These are phyloP conservation scores for Udeniomyces megalosporus DNA, from an alignment of 768 basidiomycete species.

Conservation along the genomic window DNA sequence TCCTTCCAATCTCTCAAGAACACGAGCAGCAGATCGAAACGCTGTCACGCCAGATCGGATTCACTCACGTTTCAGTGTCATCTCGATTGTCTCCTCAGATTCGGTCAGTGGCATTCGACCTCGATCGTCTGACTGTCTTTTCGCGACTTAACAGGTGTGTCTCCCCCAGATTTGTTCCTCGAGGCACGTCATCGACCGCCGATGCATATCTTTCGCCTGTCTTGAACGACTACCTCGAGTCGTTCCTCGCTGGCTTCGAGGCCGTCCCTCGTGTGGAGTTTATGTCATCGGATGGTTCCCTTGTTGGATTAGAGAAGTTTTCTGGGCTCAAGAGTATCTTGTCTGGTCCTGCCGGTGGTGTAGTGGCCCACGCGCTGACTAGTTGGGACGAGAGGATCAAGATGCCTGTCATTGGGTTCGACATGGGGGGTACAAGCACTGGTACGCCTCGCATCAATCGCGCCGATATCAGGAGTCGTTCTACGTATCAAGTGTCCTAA, in stretches of 20 bases:
- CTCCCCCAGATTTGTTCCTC: conserved; percentile 22
- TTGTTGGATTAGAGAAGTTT: neutral
- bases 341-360: conserved; percentile 21
- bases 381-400: neutral
- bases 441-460: no score
- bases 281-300: conserved; percentile 5
- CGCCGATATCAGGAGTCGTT: no score
- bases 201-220: conserved; percentile 26
- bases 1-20: neutral
- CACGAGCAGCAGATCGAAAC: conserved; percentile 19
- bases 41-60: conserved; percentile 19
- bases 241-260: conserved; percentile 6
- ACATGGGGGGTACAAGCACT: conserved; percentile 17
- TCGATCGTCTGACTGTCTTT: neutral
- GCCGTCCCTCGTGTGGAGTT: conserved; percentile 2
- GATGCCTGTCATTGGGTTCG: conserved; percentile 21
- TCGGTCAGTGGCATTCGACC: no score
- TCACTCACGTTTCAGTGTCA: conserved; percentile 8
- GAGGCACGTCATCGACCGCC: conserved; percentile 23
- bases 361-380: conserved; percentile 17
- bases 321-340: conserved; percentile 19
- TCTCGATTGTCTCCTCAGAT: no score
- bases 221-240: neutral
- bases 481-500: conserved; percentile 10
- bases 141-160: neutral